phyloP scores from a whole-genome alignment of 352 stramenopile species.

The Phytophthora ohioensis region DNA sequence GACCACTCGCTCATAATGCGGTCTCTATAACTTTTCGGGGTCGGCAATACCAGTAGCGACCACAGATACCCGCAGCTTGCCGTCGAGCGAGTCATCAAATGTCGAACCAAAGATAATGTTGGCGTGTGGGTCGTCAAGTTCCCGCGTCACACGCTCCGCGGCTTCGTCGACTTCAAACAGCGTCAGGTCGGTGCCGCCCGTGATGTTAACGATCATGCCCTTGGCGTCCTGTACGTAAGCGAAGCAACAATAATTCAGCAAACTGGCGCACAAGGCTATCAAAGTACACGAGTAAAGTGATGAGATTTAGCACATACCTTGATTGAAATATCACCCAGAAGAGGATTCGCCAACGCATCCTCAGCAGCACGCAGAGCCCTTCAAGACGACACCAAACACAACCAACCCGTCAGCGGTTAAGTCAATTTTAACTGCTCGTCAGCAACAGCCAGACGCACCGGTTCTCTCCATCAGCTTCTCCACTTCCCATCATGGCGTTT shows the following conservation, averaged over 20 bases:
- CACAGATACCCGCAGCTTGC: conserved; percentile 87
- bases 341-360: conserved; percentile 85
- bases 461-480: conserved; percentile 92
- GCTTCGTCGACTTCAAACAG: conserved; percentile 93
- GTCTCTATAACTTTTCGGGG: conserved; percentile 77
- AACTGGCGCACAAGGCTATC: background rate
- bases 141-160: conserved; percentile 85
- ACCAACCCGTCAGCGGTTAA: conserved; percentile 11
- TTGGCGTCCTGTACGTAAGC: conserved; percentile 71
- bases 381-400: conserved; percentile 10
- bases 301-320: conserved; percentile 46
- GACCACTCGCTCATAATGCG: background rate
- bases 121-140: conserved; percentile 87
- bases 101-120: conserved; percentile 92
- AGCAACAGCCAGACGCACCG: conserved; percentile 40
- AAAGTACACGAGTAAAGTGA: conserved; percentile 1
- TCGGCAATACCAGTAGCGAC: conserved; percentile 90
- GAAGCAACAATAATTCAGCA: background rate
- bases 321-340: conserved; percentile 91
- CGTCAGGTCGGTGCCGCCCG: conserved; percentile 93
- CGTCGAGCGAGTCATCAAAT: conserved; percentile 83
- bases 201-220: conserved; percentile 97
- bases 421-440: background rate
- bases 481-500: conserved; percentile 93
- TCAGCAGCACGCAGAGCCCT: conserved; percentile 87